These are phyloP conservation scores for Beauveria bassiana DNA, from an alignment of 2,329 filamentous ascomycete species.

Conservation along the genomic window DNA sequence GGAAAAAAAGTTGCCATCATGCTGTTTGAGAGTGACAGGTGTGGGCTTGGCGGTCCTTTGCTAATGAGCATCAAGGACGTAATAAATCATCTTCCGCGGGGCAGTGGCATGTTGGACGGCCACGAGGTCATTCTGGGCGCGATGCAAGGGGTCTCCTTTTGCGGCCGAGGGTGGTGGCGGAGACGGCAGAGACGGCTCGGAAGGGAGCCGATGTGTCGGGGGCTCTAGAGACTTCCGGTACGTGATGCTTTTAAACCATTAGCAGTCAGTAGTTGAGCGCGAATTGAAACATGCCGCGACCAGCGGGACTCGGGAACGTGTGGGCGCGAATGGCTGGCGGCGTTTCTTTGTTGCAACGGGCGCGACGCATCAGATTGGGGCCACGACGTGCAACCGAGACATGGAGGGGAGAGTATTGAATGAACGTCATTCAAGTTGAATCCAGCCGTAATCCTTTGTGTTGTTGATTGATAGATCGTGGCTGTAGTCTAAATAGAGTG, in stretches of 20 bases:
- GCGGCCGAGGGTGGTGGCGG: background rate
- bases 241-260: background rate
- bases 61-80: background rate
- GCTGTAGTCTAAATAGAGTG: no score
- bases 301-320: background rate
- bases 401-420: background rate
- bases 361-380: background rate
- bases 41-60: constrained; percentile 3
- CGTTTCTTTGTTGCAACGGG: background rate
- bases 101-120: background rate
- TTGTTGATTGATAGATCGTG: no score
- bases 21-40: background rate
- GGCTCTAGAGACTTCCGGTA: background rate
- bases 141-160: background rate
- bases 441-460: no score
- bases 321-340: background rate
- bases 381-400: background rate
- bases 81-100: background rate
- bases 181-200: background rate
- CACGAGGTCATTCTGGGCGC: background rate
- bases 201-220: background rate
- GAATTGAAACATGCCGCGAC: background rate
- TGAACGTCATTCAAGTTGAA: no score
- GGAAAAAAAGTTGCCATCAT: background rate
- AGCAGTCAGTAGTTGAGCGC: background rate